Conservation (phyloP, 2,329 filamentous ascomycete genomes). For the Penicillium sp. region DNA sequence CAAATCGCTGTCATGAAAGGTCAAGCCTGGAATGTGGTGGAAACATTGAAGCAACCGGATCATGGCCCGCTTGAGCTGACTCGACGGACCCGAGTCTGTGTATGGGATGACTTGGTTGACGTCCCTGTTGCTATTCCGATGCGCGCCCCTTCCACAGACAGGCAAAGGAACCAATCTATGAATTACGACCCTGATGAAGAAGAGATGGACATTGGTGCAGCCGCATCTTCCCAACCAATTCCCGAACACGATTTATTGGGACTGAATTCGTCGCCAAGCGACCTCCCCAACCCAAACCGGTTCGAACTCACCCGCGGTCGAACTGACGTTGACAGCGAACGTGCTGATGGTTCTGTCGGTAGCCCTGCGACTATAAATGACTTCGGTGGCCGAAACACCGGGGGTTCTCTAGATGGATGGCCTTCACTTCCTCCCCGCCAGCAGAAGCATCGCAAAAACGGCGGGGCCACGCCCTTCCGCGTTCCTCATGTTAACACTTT, state of each 20-base stretch:
- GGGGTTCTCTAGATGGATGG: conserved; percentile 40
- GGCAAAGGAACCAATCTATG: conserved; percentile 63
- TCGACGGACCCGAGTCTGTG: conserved; percentile 82
- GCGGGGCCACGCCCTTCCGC: conserved; percentile 42
- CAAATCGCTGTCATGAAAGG: conserved; percentile 99
- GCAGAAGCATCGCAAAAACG: conserved; percentile 33
- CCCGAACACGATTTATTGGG: conserved; percentile 68
- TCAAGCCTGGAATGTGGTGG: conserved; percentile 98
- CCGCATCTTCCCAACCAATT: conserved; percentile 55
- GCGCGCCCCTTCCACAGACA: conserved; percentile 79
- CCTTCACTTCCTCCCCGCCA: conserved; percentile 39
- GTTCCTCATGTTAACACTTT: conserved; percentile 45
- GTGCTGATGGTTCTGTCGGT: conserved; percentile 31
- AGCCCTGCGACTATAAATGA: conserved; percentile 39
- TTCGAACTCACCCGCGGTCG: conserved; percentile 63
- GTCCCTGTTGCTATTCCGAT: conserved; percentile 92
- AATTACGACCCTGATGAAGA: conserved; percentile 65
- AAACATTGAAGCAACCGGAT: conserved; percentile 88
- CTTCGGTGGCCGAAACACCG: conserved; percentile 33
- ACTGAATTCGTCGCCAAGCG: conserved; percentile 54
- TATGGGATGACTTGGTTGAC: conserved; percentile 97
- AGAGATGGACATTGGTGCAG: conserved; percentile 86
- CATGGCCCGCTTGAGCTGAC: conserved; percentile 94
- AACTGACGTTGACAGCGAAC: conserved; percentile 36
- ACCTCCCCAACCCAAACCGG: conserved; percentile 72